Conservation (phyloP, 2,329 filamentous ascomycete genomes). For the Aspergillus caelatus region DNA sequence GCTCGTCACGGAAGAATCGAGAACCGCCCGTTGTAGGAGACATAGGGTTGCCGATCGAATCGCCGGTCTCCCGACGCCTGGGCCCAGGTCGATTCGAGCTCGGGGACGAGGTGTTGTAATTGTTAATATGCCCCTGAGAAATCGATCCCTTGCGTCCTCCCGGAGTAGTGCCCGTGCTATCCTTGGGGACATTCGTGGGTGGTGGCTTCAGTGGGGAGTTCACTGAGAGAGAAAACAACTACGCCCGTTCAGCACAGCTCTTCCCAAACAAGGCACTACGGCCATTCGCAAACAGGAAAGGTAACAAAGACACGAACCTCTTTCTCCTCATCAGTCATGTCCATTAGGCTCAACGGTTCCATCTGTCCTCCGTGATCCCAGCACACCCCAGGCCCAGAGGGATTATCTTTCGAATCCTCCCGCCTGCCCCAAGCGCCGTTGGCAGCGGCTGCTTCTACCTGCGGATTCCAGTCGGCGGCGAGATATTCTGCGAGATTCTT, state of each 20-base stretch:
- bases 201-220: constrained; percentile 92
- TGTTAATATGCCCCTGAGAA: constrained; percentile 61
- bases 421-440: constrained; percentile 75
- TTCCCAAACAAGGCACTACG: constrained; percentile 8
- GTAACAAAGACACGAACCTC: constrained; percentile 52
- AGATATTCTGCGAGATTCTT: constrained; percentile 70
- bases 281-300: neutral
- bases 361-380: constrained; percentile 77
- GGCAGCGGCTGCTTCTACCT: constrained; percentile 64
- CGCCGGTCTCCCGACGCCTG: constrained; percentile 81
- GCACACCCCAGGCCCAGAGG: constrained; percentile 84
- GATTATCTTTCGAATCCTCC: constrained; percentile 71
- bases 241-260: constrained; percentile 30
- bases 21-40: constrained; percentile 50
- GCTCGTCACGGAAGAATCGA: constrained; percentile 53
- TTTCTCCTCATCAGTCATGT: constrained; percentile 70
- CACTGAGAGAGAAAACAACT: constrained; percentile 83
- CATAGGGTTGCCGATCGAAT: constrained; percentile 61
- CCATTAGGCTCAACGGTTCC: constrained; percentile 71
- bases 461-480: constrained; percentile 77
- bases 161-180: constrained; percentile 40
- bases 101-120: constrained; percentile 74
- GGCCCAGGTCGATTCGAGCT: constrained; percentile 72
- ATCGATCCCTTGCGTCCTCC: constrained; percentile 77
- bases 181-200: constrained; percentile 67